phyloP scores from a whole-genome alignment of 192 early-diverging fungal genomes.

The Rhizophagus sp. region DNA sequence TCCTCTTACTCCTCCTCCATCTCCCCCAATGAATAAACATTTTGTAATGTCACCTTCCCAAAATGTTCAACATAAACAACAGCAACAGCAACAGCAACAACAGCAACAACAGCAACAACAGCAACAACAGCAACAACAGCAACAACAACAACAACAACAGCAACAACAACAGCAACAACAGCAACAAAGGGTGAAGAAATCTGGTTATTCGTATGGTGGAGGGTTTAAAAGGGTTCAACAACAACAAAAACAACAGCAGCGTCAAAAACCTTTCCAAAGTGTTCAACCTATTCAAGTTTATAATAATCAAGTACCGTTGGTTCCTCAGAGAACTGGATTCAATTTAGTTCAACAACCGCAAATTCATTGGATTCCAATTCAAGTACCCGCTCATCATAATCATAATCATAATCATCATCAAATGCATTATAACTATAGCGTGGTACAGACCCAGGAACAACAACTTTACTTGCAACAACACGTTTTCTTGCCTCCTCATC shows the following conservation, averaged over 20 bases:
- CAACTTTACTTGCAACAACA: background rate
- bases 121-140: background rate
- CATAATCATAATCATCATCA: too few relatives aligned
- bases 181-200: background rate
- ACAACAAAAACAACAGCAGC: background rate
- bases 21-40: background rate
- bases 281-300: background rate
- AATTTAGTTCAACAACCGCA: background rate
- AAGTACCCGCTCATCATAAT: background rate
- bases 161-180: background rate
- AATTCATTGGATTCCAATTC: background rate
- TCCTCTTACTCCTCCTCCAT: background rate
- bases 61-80: background rate
- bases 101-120: background rate
- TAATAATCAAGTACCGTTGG: background rate
- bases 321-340: background rate
- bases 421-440: background rate
- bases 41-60: background rate
- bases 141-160: background rate
- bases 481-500: background rate
- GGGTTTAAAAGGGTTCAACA: background rate
- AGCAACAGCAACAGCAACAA: background rate
- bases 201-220: background rate
- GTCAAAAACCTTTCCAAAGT: background rate
- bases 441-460: background rate